Evolutionary conservation across 1,139 yeast species (phyloP), one percentile per base, ranked within the genome.

Genomic region (Nakaseomyces delphensis): DNA sequence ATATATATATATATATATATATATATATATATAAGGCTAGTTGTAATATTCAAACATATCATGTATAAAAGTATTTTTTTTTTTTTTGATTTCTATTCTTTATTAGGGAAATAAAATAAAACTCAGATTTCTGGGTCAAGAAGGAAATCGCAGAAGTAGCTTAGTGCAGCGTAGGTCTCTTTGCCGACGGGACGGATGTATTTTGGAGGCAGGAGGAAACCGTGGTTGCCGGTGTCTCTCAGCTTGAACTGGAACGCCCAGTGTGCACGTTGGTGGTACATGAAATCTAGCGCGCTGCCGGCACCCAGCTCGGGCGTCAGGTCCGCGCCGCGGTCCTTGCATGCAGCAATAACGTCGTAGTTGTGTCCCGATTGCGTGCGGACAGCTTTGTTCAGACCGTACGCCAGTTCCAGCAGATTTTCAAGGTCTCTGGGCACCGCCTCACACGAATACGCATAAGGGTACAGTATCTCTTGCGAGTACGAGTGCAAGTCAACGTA

Each of bases 201-300:
- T 55, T 74, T 75, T 1, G 81, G 57, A 6, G 96, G 95, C 39
- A 85, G 68, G 50, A 86, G 68, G 59, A 84, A 86, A 1, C 96
- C 96, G 57, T 82, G 89, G 43, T 76, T 74, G 1, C 95, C 95
- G 16, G 83, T 76, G 60, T 85, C 95, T 54, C 96, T 72, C 47
- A 86, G 68, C 60, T 85, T 83, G 46, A 85, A 65, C 55, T 83
- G 94, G 64, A 79, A 83, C 1, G 95, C 93, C 87, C 91, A 84
- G 55, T 69, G 76, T 1, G 93, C 94, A 47, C 79, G 74, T 55
- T 79, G 74, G 60, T 82, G 86, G 58, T 85, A 84, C 91, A 85
- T 83, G 59, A 71, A 85, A 57, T 85, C 95, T 55, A 86, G 69
- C 1, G 85, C 81, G 9, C 87, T 76, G 3, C 96, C 96, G 3